phyloP scores from a whole-genome alignment of 1,284 basidiomycete genomes.

The Cutaneotrichosporon sp. region DNA sequence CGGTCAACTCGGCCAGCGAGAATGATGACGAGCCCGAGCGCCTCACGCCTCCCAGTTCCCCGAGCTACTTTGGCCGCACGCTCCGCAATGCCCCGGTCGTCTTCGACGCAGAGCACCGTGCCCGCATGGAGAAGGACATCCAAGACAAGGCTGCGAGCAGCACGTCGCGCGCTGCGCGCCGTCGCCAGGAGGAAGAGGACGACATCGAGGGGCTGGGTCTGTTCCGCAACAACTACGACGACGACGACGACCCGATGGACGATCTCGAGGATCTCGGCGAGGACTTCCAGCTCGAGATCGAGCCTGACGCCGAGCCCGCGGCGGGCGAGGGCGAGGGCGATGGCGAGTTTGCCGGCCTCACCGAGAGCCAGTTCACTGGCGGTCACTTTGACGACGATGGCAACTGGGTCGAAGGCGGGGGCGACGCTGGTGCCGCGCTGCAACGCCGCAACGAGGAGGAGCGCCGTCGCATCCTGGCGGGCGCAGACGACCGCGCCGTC shows the following conservation, averaged over 20 bases:
- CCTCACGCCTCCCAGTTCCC: conserved; percentile 42
- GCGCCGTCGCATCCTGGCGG: conserved; percentile 28
- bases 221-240: conserved; percentile 20
- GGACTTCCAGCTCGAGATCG: conserved; percentile 25
- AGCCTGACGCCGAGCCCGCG: conserved; percentile 10
- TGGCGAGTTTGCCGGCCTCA: conserved; percentile 23
- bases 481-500: conserved; percentile 29
- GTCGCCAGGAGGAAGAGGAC: conserved; percentile 23
- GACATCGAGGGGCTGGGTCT: conserved; percentile 31
- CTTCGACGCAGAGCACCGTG: conserved; percentile 15
- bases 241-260: conserved; percentile 28
- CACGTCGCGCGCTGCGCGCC: not conserved
- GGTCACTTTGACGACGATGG: conserved; percentile 25
- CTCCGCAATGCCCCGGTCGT: conserved; percentile 19
- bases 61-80: conserved; percentile 14
- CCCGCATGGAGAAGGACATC: conserved; percentile 6
- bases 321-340: not conserved
- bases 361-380: conserved; percentile 17
- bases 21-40: conserved; percentile 42
- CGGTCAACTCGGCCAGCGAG: conserved; percentile 44
- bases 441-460: conserved; percentile 28
- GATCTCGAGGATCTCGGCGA: conserved; percentile 12
- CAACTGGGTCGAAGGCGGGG: conserved; percentile 21
- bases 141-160: not conserved
- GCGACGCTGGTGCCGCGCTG: conserved; percentile 7